Conservation (phyloP, 176 grass and related monocot genomes). For the Sorghum bicolor region DNA sequence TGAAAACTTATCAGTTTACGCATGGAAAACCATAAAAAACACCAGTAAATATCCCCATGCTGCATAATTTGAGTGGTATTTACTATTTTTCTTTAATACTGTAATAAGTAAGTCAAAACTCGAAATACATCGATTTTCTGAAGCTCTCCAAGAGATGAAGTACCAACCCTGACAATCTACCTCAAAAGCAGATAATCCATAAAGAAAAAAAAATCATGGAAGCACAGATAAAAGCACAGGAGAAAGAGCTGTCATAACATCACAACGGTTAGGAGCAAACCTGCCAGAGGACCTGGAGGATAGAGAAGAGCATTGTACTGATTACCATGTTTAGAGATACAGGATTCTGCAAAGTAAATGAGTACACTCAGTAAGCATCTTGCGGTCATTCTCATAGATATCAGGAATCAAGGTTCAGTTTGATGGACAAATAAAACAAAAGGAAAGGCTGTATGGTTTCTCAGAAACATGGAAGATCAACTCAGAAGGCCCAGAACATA, state of each 20-base stretch:
- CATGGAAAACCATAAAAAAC: constrained; percentile 2
- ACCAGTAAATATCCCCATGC: background rate
- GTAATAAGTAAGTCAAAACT: background rate
- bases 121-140: background rate
- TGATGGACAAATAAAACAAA: constrained; percentile 15
- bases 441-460: background rate
- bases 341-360: constrained; percentile 55
- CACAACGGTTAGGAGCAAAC: constrained; percentile 40
- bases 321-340: constrained; percentile 77
- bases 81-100: background rate
- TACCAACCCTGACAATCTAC: background rate
- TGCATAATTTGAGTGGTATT: background rate
- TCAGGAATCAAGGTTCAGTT: background rate
- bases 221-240: background rate
- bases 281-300: constrained; percentile 95
- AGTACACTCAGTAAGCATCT: constrained; percentile 21
- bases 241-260: background rate
- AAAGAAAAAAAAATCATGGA: background rate
- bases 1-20: background rate
- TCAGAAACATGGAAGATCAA: background rate
- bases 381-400: background rate
- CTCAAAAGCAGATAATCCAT: background rate
- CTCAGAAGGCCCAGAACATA: background rate
- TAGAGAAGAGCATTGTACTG: constrained; percentile 86
- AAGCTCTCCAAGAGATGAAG: background rate